A percentile compares a stretch with the other conserved stretches of the same genome.
Evolutionary conservation across 2,329 filamentous ascomycete species (phyloP).

Genomic region (Cladorrhinum sp.): DNA sequence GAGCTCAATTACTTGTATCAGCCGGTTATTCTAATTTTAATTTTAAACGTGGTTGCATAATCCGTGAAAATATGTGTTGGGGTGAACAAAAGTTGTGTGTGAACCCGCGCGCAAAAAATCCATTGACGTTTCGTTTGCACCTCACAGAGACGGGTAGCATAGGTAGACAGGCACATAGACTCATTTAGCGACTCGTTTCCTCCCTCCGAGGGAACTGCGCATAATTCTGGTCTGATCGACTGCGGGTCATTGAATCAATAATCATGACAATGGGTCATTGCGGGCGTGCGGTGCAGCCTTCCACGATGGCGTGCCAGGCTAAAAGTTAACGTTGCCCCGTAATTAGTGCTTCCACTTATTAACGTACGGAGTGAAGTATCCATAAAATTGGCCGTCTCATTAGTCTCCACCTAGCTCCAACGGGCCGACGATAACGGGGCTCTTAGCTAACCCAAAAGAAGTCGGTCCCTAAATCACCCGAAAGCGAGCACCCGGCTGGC

Average conservation of each 20-base stretch:
- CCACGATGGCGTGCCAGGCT: conserved; percentile 5
- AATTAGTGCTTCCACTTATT: too few relatives aligned
- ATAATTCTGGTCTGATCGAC: conserved; percentile 2
- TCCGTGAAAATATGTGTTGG: too few relatives aligned
- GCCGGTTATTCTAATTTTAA: too few relatives aligned
- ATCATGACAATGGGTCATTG: conserved; percentile 4
- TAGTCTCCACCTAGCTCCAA: background rate
- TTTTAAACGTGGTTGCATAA: too few relatives aligned
- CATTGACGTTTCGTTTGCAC: too few relatives aligned
- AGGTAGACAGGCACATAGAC: conserved; percentile 1
- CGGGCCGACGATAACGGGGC: conserved; percentile 1
- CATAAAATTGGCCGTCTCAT: too few relatives aligned
- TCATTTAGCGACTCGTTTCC: conserved; percentile 4
- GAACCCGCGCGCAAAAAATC: too few relatives aligned
- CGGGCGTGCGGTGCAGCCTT: conserved; percentile 2
- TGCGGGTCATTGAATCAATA: conserved; percentile 3
- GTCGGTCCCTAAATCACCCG: background rate
- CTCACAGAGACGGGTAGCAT: background rate
- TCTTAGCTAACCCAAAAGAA: background rate
- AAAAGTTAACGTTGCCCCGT: conserved; percentile 3
- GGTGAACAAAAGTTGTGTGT: too few relatives aligned
- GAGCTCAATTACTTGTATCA: too few relatives aligned
- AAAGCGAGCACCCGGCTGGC: background rate
- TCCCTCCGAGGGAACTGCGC: conserved; percentile 2
- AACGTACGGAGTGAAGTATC: too few relatives aligned